These are phyloP conservation scores for Poterioochromonas sp. DNA, from an alignment of 352 stramenopile species.

Conservation along the genomic window DNA sequence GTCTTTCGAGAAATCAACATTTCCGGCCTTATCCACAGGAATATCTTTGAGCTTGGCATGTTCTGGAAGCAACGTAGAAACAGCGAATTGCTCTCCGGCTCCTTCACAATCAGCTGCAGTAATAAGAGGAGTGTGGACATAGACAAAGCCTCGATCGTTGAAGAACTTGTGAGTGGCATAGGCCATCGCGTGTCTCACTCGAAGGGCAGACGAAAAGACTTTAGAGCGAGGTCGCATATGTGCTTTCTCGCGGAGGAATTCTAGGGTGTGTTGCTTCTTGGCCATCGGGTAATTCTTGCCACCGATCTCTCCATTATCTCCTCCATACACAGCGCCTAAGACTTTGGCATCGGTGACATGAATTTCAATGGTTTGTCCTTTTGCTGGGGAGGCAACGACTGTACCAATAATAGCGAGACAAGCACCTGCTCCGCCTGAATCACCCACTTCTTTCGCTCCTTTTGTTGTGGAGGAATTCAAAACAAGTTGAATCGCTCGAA, in stretches of 20 bases:
- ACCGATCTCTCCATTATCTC: slow-evolving; percentile 43
- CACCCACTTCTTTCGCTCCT: slow-evolving; percentile 46
- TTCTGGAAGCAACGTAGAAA: slow-evolving; percentile 72
- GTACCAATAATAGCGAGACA: slow-evolving; percentile 66
- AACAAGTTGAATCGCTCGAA: slow-evolving; percentile 71
- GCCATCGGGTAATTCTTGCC: slow-evolving; percentile 71
- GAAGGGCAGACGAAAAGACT: slow-evolving; percentile 66
- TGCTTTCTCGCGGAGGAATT: slow-evolving; percentile 79
- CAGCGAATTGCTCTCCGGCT: slow-evolving; percentile 89
- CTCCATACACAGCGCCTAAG: slow-evolving; percentile 67
- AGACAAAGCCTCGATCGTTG: slow-evolving; percentile 77
- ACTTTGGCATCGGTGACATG: slow-evolving; percentile 70
- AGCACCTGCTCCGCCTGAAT: slow-evolving; percentile 50
- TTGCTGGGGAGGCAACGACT: slow-evolving; percentile 71
- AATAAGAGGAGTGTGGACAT: slow-evolving; percentile 88
- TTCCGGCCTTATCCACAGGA: slow-evolving; percentile 52
- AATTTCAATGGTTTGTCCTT: slow-evolving; percentile 81
- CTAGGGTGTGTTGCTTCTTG: slow-evolving; percentile 82
- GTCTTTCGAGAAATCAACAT: slow-evolving; percentile 72
- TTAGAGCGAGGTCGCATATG: slow-evolving; percentile 82
- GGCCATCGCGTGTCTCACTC: slow-evolving; percentile 80
- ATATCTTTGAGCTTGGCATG: slow-evolving; percentile 38
- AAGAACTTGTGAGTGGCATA: slow-evolving; percentile 85
- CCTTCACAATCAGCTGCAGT: slow-evolving; percentile 94
- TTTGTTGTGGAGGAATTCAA: slow-evolving; percentile 62